Percentiles rank a stretch among this genome's conserved stretches.
Conservation (phyloP, 2,329 filamentous ascomycete genomes). For the Sporothrix mexicana region DNA sequence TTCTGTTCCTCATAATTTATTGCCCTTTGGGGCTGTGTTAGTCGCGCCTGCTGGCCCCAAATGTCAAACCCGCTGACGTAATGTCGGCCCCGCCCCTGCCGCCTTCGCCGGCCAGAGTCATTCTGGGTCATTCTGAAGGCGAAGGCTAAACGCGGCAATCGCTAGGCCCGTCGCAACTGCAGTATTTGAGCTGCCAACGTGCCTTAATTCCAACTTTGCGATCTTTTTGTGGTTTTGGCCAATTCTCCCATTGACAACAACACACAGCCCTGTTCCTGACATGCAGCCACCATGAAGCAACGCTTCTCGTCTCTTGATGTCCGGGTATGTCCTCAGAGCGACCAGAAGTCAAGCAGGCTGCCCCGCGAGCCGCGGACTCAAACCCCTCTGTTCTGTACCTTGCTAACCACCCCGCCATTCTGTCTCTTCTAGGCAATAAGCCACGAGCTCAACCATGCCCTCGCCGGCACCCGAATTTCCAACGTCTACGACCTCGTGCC, state of each 20-base stretch:
- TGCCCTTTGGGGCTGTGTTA: conserved; percentile 11
- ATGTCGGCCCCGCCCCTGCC: conserved; percentile 28
- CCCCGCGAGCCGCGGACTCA: neutral
- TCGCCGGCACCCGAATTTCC: conserved; percentile 79
- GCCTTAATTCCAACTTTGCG: neutral
- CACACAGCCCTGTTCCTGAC: neutral
- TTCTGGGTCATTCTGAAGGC: conserved; percentile 8
- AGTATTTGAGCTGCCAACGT: conserved; percentile 21
- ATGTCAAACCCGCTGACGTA: conserved; percentile 33
- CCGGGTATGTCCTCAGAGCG: conserved; percentile 49
- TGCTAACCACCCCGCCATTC: conserved; percentile 19
- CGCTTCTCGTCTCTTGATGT: conserved; percentile 64
- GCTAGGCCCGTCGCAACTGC: conserved; percentile 9
- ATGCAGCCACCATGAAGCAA: conserved; percentile 56
- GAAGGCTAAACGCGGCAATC: conserved; percentile 14
- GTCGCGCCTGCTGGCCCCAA: conserved; percentile 13
- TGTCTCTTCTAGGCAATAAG: conserved; percentile 74
- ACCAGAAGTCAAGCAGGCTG: neutral
- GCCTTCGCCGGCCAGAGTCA: conserved; percentile 30
- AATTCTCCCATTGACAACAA: conserved; percentile 6
- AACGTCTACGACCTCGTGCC: conserved; percentile 86
- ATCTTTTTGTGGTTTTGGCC: neutral
- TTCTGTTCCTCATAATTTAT: neutral
- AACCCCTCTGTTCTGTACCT: neutral
- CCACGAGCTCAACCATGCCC: conserved; percentile 81